phyloP scores from a whole-genome alignment of 371 early-diverging fungal genomes.

The Coemansia sp. region DNA sequence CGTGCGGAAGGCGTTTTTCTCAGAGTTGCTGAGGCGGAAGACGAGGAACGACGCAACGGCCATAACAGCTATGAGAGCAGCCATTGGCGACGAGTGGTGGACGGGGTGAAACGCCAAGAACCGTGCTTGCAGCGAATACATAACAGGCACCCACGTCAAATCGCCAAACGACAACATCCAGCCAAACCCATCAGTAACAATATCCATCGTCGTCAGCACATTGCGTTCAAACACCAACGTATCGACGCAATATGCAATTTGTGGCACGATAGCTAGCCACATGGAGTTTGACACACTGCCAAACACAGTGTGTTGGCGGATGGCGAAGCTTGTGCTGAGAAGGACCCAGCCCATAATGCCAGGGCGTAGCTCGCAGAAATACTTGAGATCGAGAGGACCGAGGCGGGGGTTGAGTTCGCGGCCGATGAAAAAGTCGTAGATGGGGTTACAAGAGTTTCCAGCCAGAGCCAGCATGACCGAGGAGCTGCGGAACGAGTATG shows the following conservation, averaged over 20 bases:
- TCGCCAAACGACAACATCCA: slow-evolving; percentile 90
- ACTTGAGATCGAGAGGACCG: slow-evolving; percentile 82
- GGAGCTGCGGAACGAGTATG: slow-evolving; percentile 64
- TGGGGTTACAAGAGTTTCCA: slow-evolving; percentile 86
- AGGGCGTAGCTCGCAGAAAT: slow-evolving; percentile 85
- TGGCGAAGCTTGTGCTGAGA: slow-evolving; percentile 71
- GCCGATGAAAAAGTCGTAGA: slow-evolving; percentile 87
- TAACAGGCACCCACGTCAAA: slow-evolving; percentile 86
- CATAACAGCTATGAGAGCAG: slow-evolving; percentile 57
- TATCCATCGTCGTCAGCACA: slow-evolving; percentile 92
- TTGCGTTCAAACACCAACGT: slow-evolving; percentile 64
- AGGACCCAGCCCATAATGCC: slow-evolving; percentile 86
- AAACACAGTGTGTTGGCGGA: slow-evolving; percentile 65
- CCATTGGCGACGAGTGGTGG: slow-evolving; percentile 51
- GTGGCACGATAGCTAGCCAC: slow-evolving; percentile 71
- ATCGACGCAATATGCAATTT: slow-evolving; percentile 83
- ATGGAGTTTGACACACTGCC: slow-evolving; percentile 71
- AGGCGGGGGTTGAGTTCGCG: slow-evolving; percentile 86
- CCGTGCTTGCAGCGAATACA: slow-evolving; percentile 85
- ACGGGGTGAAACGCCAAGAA: slow-evolving; percentile 73
- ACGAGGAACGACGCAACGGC: slow-evolving; percentile 73
- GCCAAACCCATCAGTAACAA: slow-evolving; percentile 83
- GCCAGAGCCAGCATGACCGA: slow-evolving; percentile 69
- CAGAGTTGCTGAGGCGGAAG: slow-evolving; percentile 82
- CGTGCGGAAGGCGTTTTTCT: slow-evolving; percentile 85